Base-by-base conservation (phyloP, 2,329 filamentous ascomycete genomes). In the Alternaria viburni region DNA sequence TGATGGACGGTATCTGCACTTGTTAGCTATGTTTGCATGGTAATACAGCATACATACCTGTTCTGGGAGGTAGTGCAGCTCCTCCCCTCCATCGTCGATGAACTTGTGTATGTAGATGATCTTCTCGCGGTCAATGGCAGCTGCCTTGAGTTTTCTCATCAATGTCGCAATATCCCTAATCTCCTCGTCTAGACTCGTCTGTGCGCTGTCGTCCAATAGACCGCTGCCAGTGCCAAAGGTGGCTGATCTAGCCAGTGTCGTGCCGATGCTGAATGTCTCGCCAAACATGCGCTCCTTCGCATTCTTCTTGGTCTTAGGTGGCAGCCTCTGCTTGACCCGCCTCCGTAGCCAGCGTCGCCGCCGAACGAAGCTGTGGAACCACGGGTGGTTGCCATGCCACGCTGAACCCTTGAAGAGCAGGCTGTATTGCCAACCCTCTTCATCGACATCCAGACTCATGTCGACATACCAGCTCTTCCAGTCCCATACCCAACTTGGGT, bases 311-410 rank as follows among this genome's bases (percentile, higher is more conserved):
- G 71, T 76, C 66, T 74, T 78, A 12, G 75, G 72, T 10, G 76
- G 76, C n/a, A 75, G 58, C 49, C 79, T 83, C 75, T 88, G 87
- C 80, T 91, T 92, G 56, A 91, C 86, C 32, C 96, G 86, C 78
- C 92, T 91, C 46, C 96, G 86, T 58, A 95, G 88, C 96, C 96
- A 99, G 21, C 93, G 89, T 65, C 96, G 87, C 69, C 96, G 86
- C 36, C 96, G 87, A n/a, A 97, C 96, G 76, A 95, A 99, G 1
- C 93, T 97, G 78, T 94, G 95, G 80, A 93, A 97, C 94, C 95
- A 98, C 25, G 89, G 91, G 76, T 91, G 89, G 17, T 92, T 91
- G 4, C 90, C 90, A 79, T 99, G 96, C 96, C 96, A 99, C 8
- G 81, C 77, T 61, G 81, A 68, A 52, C 79, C 78, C 41, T 78